phyloP scores from a whole-genome alignment of 352 stramenopile species.

The Phytophthora pistaciae region DNA sequence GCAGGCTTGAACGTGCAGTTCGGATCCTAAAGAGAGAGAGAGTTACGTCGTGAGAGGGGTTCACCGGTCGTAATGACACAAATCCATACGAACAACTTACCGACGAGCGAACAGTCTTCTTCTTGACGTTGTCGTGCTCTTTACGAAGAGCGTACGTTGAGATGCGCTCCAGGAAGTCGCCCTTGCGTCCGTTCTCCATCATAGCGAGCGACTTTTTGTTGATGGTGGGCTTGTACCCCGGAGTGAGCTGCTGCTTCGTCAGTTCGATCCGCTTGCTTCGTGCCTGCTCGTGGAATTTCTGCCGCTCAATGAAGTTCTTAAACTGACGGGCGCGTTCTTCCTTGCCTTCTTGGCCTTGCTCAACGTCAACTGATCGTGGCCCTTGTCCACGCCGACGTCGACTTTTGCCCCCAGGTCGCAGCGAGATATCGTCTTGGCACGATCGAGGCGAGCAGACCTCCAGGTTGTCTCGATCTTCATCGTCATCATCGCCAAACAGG shows the following conservation, averaged over 20 bases:
- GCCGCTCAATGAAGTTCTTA: slow-evolving; percentile 76
- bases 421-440: slow-evolving; percentile 66
- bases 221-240: slow-evolving; percentile 72
- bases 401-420: slow-evolving; percentile 35
- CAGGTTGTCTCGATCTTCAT: slow-evolving; percentile 37
- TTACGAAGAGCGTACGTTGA: slow-evolving; percentile 80
- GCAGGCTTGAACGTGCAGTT: slow-evolving; percentile 87
- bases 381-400: slow-evolving; percentile 34
- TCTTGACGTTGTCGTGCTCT: slow-evolving; percentile 84
- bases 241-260: slow-evolving; percentile 68
- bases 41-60: neutral
- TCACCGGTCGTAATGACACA: neutral
- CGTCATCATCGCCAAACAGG: slow-evolving; percentile 37
- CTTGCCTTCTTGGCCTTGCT: slow-evolving; percentile 51
- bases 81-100: slow-evolving; percentile 31
- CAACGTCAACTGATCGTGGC: slow-evolving; percentile 61
- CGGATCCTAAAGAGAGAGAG: slow-evolving; percentile 53
- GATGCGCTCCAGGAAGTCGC: slow-evolving; percentile 85
- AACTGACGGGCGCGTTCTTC: slow-evolving; percentile 64
- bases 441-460: slow-evolving; percentile 31
- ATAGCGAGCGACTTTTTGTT: slow-evolving; percentile 85
- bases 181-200: slow-evolving; percentile 85
- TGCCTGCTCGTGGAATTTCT: slow-evolving; percentile 79
- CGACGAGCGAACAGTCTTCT: slow-evolving; percentile 68
- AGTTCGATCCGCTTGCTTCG: slow-evolving; percentile 69